Evolutionary conservation across 2,329 filamentous ascomycete genomes (phyloP).

Genomic region (Periconia digitata): DNA sequence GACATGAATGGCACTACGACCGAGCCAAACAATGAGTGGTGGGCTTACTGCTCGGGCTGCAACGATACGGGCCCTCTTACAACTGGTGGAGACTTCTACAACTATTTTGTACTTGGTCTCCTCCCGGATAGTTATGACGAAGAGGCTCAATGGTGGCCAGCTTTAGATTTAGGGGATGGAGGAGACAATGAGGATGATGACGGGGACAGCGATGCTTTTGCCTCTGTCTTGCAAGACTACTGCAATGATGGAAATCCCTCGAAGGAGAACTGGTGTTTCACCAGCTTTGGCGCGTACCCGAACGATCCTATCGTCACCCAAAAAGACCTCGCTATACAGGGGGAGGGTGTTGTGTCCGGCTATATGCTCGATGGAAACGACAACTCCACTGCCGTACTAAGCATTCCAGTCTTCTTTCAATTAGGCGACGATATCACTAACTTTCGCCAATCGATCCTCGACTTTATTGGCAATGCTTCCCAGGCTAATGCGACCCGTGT

Average conservation of each 20-base stretch:
- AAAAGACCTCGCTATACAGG: conserved; percentile 12
- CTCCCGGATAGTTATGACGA: conserved; percentile 20
- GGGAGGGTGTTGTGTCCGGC: conserved; percentile 35
- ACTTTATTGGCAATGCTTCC: conserved; percentile 49
- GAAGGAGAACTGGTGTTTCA: conserved; percentile 15
- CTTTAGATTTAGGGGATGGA: neutral
- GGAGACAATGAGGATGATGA: conserved; percentile 10
- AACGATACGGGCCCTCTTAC: conserved; percentile 32
- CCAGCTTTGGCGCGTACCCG: conserved; percentile 22
- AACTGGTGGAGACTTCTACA: conserved; percentile 49
- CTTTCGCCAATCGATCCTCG: conserved; percentile 26
- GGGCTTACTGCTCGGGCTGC: conserved; percentile 20
- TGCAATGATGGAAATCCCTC: neutral
- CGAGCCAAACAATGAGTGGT: no score
- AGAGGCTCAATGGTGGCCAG: conserved; percentile 1
- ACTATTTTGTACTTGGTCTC: conserved; percentile 45
- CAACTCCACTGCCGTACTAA: conserved; percentile 45
- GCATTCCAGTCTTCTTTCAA: conserved; percentile 40
- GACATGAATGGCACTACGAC: conserved; percentile 25
- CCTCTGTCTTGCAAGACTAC: no score
- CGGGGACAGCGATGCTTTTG: neutral
- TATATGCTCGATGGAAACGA: conserved; percentile 44
- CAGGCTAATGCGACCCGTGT: conserved; percentile 54
- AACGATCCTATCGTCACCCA: conserved; percentile 18
- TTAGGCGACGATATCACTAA: conserved; percentile 8